Evolutionary conservation across 2,329 filamentous ascomycete genomes (phyloP).

Genomic region (Botrytis squamosa): DNA sequence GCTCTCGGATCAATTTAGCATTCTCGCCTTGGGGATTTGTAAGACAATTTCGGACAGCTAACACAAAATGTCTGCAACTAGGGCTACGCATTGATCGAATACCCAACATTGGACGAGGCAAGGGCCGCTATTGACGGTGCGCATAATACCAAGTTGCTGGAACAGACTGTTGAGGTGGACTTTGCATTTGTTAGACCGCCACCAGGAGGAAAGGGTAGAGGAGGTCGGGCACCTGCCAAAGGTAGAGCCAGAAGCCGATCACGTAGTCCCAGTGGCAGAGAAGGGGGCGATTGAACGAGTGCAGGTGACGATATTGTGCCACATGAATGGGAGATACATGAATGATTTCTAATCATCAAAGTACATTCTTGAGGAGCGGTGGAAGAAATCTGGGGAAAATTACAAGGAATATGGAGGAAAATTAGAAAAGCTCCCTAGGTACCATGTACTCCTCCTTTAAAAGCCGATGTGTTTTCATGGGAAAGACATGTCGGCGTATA

Average conservation of each 20-base stretch:
- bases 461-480: conserved; percentile 20
- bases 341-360: conserved; percentile 14
- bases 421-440: not conserved
- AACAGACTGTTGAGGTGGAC: conserved; percentile 78
- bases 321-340: not conserved
- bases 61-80: conserved; percentile 40
- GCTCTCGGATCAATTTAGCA: not conserved
- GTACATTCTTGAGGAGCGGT: not conserved
- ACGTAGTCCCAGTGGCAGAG: conserved; percentile 36
- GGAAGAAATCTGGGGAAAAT: conserved; percentile 3
- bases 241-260: conserved; percentile 39
- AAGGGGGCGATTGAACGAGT: conserved; percentile 33
- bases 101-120: conserved; percentile 74
- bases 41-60: conserved; percentile 4
- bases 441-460: not conserved
- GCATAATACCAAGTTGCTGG: conserved; percentile 74
- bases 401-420: not conserved
- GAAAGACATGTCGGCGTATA: conserved; percentile 22
- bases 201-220: conserved; percentile 52
- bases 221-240: conserved; percentile 39
- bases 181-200: conserved; percentile 84
- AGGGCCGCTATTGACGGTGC: conserved; percentile 78
- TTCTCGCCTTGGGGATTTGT: not conserved
- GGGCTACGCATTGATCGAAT: conserved; percentile 86
- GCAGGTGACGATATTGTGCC: conserved; percentile 10